Conservation (phyloP, 2,329 filamentous ascomycete genomes). For the Nemania sp. region DNA sequence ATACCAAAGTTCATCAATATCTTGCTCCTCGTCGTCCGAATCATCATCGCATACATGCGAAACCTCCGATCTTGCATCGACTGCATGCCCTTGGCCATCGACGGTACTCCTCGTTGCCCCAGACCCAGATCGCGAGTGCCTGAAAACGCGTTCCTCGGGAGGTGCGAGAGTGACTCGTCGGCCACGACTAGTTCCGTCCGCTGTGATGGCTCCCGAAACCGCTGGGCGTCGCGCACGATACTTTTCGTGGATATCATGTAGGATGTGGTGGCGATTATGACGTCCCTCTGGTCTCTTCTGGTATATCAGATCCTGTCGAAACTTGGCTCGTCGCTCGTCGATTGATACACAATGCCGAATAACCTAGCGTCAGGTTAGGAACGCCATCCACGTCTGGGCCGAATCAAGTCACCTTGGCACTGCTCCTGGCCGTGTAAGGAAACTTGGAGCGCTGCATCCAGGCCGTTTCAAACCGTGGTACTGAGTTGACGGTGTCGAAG, state of each 20-base stretch:
- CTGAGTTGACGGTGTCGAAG: slow-evolving; percentile 82
- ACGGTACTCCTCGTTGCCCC: slow-evolving; percentile 33
- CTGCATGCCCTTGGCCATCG: slow-evolving; percentile 21
- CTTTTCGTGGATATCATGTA: slow-evolving; percentile 41
- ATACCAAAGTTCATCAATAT: slow-evolving; percentile 76
- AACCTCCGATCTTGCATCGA: slow-evolving; percentile 39
- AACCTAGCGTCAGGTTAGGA: slow-evolving; percentile 42
- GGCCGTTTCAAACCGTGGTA: slow-evolving; percentile 73
- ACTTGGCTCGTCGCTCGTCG: slow-evolving; percentile 73
- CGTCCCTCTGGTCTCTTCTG: slow-evolving; percentile 43
- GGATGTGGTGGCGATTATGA: slow-evolving; percentile 27
- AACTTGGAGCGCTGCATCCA: slow-evolving; percentile 83
- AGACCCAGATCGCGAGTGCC: slow-evolving; percentile 42
- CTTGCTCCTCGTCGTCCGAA: slow-evolving; percentile 60
- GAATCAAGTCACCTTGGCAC: slow-evolving; percentile 47
- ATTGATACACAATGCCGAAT: slow-evolving; percentile 73
- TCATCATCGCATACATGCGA: slow-evolving; percentile 46
- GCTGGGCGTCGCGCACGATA: slow-evolving; percentile 40
- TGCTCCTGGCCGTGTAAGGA: slow-evolving; percentile 66
- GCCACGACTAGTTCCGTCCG: slow-evolving; percentile 20
- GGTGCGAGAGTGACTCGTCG: slow-evolving; percentile 29
- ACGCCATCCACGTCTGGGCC: background rate
- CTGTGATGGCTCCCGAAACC: slow-evolving; percentile 6
- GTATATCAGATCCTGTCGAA: slow-evolving; percentile 71
- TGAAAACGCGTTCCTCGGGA: slow-evolving; percentile 38